phyloP scores from a whole-genome alignment of 225 moss, liverwort and hornwort genomes.

The Pseudoscleropodium purum region DNA sequence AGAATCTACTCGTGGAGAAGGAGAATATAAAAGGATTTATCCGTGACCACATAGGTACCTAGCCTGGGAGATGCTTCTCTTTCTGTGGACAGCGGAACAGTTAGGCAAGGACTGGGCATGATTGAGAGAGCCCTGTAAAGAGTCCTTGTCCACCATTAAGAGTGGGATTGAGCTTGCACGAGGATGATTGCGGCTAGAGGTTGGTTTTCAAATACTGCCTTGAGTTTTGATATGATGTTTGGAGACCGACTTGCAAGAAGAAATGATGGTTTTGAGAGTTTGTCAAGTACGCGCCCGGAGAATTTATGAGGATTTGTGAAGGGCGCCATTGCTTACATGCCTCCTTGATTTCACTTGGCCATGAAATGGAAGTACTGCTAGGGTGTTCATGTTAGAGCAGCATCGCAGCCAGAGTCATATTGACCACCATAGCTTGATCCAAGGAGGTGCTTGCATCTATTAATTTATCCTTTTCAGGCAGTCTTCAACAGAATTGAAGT shows the following conservation, averaged over 20 bases:
- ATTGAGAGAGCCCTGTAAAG: background rate
- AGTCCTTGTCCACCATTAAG: background rate
- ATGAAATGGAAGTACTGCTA: background rate
- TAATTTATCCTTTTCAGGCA: conserved; percentile 1
- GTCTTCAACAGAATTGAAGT: background rate
- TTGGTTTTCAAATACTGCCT: background rate
- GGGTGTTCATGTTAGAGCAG: background rate
- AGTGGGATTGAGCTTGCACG: background rate
- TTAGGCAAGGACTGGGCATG: background rate
- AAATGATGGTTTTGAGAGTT: background rate
- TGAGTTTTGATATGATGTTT: conserved; percentile 7
- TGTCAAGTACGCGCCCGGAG: background rate
- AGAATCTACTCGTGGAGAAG: conserved; percentile 71
- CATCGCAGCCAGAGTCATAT: background rate
- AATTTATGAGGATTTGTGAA: background rate
- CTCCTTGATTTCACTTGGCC: background rate
- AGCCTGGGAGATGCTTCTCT: background rate
- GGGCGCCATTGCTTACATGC: background rate
- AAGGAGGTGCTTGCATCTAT: conserved; percentile 3
- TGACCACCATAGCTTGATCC: background rate
- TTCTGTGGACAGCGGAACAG: background rate
- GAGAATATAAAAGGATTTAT: conserved; percentile 56
- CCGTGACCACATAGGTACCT: conserved; percentile 9
- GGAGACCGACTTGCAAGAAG: background rate
- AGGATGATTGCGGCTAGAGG: background rate